Conservation (phyloP, 768 basidiomycete species). For the Termitomyces sp. region DNA sequence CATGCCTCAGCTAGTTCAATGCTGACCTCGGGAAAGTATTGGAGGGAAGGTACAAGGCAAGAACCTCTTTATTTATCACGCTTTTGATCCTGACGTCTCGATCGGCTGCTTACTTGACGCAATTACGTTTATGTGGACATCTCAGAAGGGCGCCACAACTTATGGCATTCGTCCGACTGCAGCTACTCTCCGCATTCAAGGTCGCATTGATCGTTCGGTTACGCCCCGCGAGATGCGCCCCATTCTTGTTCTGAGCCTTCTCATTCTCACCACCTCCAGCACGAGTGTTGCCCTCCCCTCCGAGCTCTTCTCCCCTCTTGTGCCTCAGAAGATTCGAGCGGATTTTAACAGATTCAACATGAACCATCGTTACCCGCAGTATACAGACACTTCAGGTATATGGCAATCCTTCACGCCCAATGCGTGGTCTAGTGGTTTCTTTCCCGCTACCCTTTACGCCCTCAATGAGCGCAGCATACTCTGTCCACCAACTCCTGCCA, state of each 20-base stretch:
- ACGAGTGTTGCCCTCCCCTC: background rate
- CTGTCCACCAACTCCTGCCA: slow-evolving; percentile 34
- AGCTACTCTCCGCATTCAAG: background rate
- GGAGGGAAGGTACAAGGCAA: background rate
- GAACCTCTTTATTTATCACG: too few species aligned
- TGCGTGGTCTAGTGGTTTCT: slow-evolving; percentile 67
- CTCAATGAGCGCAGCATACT: slow-evolving; percentile 46
- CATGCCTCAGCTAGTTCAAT: background rate
- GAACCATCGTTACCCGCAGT: slow-evolving; percentile 33
- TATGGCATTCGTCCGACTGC: background rate
- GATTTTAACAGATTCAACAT: slow-evolving; percentile 35
- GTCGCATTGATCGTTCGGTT: background rate
- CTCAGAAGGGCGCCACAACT: background rate
- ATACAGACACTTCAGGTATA: slow-evolving; percentile 39
- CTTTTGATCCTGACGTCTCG: background rate
- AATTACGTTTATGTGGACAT: background rate
- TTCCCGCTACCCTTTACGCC: slow-evolving; percentile 55
- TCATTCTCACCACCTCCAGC: background rate
- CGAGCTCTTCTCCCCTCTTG: slow-evolving; percentile 51
- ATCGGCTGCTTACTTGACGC: too few species aligned
- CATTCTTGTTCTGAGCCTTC: background rate
- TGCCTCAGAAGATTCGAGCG: slow-evolving; percentile 50
- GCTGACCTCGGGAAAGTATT: background rate
- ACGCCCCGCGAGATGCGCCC: background rate
- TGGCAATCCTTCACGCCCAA: slow-evolving; percentile 52